Evolutionary conservation across 2,329 filamentous ascomycete genomes (phyloP), one percentile per base, ranked within the genome.

Genomic region (Lomentospora prolificans): DNA sequence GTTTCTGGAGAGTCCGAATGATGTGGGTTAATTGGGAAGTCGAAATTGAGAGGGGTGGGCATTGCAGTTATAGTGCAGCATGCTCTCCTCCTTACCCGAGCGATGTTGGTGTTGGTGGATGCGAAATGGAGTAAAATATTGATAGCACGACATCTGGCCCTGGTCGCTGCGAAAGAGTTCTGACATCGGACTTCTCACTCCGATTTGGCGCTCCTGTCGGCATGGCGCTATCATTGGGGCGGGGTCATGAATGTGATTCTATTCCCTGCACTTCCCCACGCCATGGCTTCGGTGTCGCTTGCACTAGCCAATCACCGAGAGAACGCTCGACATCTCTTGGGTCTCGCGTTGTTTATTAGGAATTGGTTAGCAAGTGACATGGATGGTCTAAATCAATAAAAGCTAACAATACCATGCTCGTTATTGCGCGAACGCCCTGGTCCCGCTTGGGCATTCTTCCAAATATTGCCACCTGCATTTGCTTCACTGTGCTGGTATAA

Each of bases 91-190:
- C 30, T 12, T 33, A 6, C 30, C 30, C 30, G 30, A 12, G 12
- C 6, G 30, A 33, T 14, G 8, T 25, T 51, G n/a, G 50, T 17
- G n/a, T 31, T n/a, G 46, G 25, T 30, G 22, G 14, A 30, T 39
- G 51, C 28, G n/a, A 53, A 19, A 33, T 12, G 30, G 28, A 19
- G n/a, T 27, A 27, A 50, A 19, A 53, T 53, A 53, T 19, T 25
- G 25, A 53, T 53, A 25, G n/a, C n/a, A 25, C 51, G 51, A 53
- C 51, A 53, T 53, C 28, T 4, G 30, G 17, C 51, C 51, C 51
- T 53, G 51, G 51, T 36, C 30, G 22, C 44, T 17, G 22, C 44
- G 44, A 48, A 17, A 27, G 22, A 12, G 17, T 17, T 36, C 8
- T 12, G 28, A n/a, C 28, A 25, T n/a, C 27, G 30, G n/a, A 33